phyloP scores from a whole-genome alignment of 1,284 basidiomycete species.

The Fistulina hepatica region DNA sequence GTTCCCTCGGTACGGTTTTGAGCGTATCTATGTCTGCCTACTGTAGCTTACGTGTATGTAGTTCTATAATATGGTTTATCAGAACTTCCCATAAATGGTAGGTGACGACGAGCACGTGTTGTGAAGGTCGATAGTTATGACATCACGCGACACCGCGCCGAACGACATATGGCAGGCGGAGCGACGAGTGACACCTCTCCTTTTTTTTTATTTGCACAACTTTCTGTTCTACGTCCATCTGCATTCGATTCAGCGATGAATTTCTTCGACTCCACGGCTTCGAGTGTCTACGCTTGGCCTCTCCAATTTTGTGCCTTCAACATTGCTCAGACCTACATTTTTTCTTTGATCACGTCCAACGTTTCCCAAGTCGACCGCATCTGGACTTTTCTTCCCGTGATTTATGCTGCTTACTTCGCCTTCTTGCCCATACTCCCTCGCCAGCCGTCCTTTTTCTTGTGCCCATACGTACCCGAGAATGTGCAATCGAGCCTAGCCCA shows the following conservation, averaged over 20 bases:
- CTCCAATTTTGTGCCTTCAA: conserved; percentile 45
- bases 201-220: no score
- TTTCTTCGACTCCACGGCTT: conserved; percentile 15
- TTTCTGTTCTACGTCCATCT: conserved; percentile 1
- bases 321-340: conserved; percentile 39
- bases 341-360: conserved; percentile 63
- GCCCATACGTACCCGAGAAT: conserved; percentile 46
- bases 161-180: no score
- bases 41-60: no score
- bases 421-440: conserved; percentile 57
- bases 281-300: conserved; percentile 50
- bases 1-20: no score
- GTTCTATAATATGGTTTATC: no score
- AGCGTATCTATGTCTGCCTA: no score
- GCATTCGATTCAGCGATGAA: conserved; percentile 13
- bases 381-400: conserved; percentile 72
- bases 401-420: conserved; percentile 71
- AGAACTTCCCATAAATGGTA: no score
- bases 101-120: no score
- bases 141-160: no score
- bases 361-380: conserved; percentile 76
- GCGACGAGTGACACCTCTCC: no score
- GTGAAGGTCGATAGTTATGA: no score
- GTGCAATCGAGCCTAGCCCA: conserved; percentile 31
- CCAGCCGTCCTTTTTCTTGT: conserved; percentile 31